phyloP scores from a whole-genome alignment of 139 green algal genomes.

The Ostreobium quekettii region DNA sequence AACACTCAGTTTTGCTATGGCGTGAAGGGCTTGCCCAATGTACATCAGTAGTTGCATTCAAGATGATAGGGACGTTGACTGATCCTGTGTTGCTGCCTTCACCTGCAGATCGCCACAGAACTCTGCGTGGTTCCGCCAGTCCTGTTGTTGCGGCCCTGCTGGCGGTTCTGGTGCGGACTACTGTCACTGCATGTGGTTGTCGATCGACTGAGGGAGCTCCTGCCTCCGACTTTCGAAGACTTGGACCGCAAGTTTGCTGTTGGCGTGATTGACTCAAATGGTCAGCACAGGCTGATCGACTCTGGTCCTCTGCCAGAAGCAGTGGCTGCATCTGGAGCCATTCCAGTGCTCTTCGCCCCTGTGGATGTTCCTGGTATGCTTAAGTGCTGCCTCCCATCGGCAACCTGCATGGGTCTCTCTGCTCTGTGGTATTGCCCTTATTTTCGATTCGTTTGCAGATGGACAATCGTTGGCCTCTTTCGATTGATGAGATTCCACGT shows the following conservation, averaged over 20 bases:
- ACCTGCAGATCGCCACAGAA: slow-evolving; percentile 54
- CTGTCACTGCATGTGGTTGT: slow-evolving; percentile 63
- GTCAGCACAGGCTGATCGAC: slow-evolving; percentile 60
- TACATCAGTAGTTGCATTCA: too few species aligned
- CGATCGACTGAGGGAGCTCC: slow-evolving; percentile 47
- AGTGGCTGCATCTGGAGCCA: slow-evolving; percentile 75
- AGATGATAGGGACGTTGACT: too few species aligned
- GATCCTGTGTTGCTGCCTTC: too few species aligned
- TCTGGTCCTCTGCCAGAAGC: slow-evolving; percentile 68
- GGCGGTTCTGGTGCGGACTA: slow-evolving; percentile 58
- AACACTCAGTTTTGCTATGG: too few species aligned
- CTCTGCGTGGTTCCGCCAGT: slow-evolving; percentile 59
- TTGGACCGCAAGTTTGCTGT: slow-evolving; percentile 67
- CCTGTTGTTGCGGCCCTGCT: slow-evolving; percentile 42
- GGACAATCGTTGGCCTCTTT: too few species aligned
- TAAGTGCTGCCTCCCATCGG: neutral
- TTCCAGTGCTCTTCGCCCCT: slow-evolving; percentile 68
- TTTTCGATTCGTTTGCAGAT: neutral
- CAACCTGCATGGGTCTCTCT: neutral
- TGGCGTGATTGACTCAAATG: slow-evolving; percentile 47
- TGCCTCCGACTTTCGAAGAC: slow-evolving; percentile 74
- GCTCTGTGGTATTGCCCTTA: neutral
- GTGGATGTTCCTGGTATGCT: slow-evolving; percentile 59
- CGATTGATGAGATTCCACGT: too few species aligned
- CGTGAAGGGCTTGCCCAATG: too few species aligned